Conservation (phyloP, 2,329 filamentous ascomycete genomes). For the Ilyonectria destructans region DNA sequence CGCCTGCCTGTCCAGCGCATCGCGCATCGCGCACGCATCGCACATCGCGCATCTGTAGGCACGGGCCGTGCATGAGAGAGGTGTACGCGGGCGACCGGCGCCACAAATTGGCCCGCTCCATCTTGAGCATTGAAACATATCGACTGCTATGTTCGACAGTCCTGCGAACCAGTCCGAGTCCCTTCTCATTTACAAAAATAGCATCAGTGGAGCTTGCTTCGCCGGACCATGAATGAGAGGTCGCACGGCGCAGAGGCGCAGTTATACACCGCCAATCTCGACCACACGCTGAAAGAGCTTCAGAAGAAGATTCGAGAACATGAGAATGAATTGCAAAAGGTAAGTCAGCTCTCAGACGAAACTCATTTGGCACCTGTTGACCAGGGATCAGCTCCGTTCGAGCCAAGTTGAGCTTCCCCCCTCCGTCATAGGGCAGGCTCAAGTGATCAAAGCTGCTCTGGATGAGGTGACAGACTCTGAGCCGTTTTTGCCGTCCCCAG, state of each 20-base stretch:
- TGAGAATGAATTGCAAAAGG: constrained; percentile 66
- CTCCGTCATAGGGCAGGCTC: constrained; percentile 52
- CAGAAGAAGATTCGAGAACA: constrained; percentile 72
- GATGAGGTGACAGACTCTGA: constrained; percentile 73
- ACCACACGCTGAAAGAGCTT: constrained; percentile 79
- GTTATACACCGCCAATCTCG: constrained; percentile 66
- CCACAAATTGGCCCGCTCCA: constrained; percentile 17
- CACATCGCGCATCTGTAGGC: constrained; percentile 17
- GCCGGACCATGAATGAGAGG: constrained; percentile 45
- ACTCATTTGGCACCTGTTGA: constrained; percentile 9
- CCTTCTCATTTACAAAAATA: constrained; percentile 8
- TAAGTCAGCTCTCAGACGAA: constrained; percentile 43
- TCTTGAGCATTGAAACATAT: constrained; percentile 19
- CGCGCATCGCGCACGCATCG: background rate
- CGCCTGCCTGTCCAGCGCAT: constrained; percentile 20
- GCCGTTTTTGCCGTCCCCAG: constrained; percentile 77
- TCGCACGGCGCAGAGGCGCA: constrained; percentile 48
- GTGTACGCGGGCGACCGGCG: constrained; percentile 1
- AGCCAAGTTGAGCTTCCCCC: constrained; percentile 43
- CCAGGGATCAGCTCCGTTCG: constrained; percentile 48
- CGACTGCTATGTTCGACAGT: constrained; percentile 8
- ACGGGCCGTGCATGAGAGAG: constrained; percentile 24
- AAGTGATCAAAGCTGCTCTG: constrained; percentile 76
- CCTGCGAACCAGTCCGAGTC: background rate
- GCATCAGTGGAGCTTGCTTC: constrained; percentile 28